Evolutionary conservation across 768 basidiomycete genomes (phyloP).

Genomic region (Mycena rosella): DNA sequence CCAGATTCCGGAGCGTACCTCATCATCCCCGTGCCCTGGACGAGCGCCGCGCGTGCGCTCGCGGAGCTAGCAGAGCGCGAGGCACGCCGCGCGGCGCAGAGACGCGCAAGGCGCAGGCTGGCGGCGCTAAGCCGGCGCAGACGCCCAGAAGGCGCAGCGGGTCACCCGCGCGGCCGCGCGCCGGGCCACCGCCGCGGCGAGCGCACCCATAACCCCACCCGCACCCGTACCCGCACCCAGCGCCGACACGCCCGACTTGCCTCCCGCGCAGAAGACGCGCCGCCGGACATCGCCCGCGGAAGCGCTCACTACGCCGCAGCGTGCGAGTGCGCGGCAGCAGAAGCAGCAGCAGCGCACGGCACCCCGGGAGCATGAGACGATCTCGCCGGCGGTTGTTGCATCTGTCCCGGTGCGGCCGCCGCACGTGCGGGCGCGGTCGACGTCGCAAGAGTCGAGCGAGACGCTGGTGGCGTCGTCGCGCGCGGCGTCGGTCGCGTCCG

Average conservation of each 20-base stretch:
- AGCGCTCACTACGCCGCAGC: constrained; percentile 16
- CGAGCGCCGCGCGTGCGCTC: constrained; percentile 7
- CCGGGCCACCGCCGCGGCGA: background rate
- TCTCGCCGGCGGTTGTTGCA: constrained; percentile 13
- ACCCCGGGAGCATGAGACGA: background rate
- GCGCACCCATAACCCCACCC: background rate
- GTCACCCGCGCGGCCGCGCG: constrained; percentile 29
- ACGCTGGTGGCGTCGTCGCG: constrained; percentile 41
- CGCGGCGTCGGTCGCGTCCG: constrained; percentile 55
- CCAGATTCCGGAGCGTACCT: constrained; percentile 27
- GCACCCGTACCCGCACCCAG: background rate
- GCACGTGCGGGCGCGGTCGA: constrained; percentile 15
- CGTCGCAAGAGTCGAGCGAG: constrained; percentile 33
- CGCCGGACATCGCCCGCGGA: background rate
- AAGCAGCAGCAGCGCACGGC: background rate
- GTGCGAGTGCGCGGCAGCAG: constrained; percentile 28
- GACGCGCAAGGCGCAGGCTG: constrained; percentile 16
- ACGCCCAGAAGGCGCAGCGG: constrained; percentile 23
- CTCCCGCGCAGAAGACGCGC: constrained; percentile 17
- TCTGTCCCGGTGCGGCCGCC: background rate
- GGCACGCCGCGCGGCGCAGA: background rate
- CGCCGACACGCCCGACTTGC: background rate
- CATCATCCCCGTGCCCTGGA: constrained; percentile 22
- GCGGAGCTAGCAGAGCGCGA: constrained; percentile 11
- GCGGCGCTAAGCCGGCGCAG: constrained; percentile 15